These are phyloP conservation scores for Verticillium nubilum DNA, from an alignment of 2,329 filamentous ascomycete species.

Conservation along the genomic window DNA sequence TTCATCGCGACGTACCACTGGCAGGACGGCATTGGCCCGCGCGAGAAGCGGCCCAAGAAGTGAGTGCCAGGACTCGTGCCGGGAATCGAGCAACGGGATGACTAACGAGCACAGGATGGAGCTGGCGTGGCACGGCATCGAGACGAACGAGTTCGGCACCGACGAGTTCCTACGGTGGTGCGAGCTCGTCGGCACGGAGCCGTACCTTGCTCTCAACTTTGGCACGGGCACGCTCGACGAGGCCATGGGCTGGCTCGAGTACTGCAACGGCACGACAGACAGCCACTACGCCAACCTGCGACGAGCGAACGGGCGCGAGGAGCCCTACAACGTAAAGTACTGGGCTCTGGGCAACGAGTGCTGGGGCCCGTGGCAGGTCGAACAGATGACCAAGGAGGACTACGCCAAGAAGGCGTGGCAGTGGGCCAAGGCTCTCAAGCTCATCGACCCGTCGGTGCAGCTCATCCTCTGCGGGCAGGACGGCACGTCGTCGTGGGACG, in stretches of 20 bases:
- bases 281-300: slow-evolving; percentile 80
- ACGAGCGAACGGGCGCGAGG: slow-evolving; percentile 65
- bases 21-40: slow-evolving; percentile 74
- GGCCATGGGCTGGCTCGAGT: slow-evolving; percentile 67
- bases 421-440: slow-evolving; percentile 67
- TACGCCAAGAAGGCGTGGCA: slow-evolving; percentile 65
- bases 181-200: slow-evolving; percentile 65
- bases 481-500: slow-evolving; percentile 66
- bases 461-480: slow-evolving; percentile 73
- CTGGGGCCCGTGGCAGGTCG: slow-evolving; percentile 64
- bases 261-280: slow-evolving; percentile 74
- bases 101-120: slow-evolving; percentile 47
- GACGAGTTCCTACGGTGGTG: slow-evolving; percentile 87
- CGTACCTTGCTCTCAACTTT: slow-evolving; percentile 76
- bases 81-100: neutral
- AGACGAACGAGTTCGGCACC: slow-evolving; percentile 76
- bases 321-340: slow-evolving; percentile 79
- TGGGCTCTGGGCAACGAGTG: slow-evolving; percentile 79
- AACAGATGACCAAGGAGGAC: slow-evolving; percentile 62
- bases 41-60: slow-evolving; percentile 55
- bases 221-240: slow-evolving; percentile 59
- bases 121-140: slow-evolving; percentile 72
- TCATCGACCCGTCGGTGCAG: slow-evolving; percentile 62
- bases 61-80: slow-evolving; percentile 10
- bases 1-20: slow-evolving; percentile 84